Base-by-base conservation (phyloP, 1,284 basidiomycete species). In the Stereum hirsutum region DNA sequence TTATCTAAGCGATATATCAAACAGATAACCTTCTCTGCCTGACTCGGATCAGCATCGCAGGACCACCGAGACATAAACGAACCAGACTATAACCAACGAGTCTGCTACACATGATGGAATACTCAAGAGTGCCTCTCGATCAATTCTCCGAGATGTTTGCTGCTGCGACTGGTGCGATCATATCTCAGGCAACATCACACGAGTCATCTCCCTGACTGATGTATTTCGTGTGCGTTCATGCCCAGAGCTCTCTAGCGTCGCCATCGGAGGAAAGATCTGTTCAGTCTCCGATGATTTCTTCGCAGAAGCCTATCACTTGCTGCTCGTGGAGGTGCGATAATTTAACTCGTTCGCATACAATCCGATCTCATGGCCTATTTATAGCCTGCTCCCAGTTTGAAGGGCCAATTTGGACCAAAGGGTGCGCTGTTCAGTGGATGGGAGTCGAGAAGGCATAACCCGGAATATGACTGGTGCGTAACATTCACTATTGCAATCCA, bases 271-370 rank as follows among this genome's bases (percentile, higher is more conserved):
- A 10, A 62, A 72, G 44, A 71, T 97, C 48, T 61, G 87, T 25
- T 70, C 75, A 6, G 81, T 87, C 43, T 96, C 91, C 5, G 95
- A 99, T 62, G 93, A 99, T 52, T 99, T 98, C 71, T 99, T 99
- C 57, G 92, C 90, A 8, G 79, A 83, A 51, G 90, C 89, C 0
- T 75, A 68, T 47, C 85, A 96, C 62, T 71, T 99, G 19, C 73
- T 99, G 51, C 78, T 89, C 49, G 81, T 86, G 30, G 77, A 82
- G 62, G 92, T 91, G 50, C 55, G 74, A 44, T 31, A 30, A 8
- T 8, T 41, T 34, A 30, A 42, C 24, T 23, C 37, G 41, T 43
- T 17, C 38, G 31, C 38, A 38, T 30, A 17, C 21, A 44, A 27
- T 14, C 19, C 30, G 26, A 20, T 35, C 25, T 24, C 14, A 5